Percentiles rank a stretch among this genome's conserved stretches.
Evolutionary conservation across 768 basidiomycete genomes (phyloP).

Genomic region (Rhizopogon vulgaris): DNA sequence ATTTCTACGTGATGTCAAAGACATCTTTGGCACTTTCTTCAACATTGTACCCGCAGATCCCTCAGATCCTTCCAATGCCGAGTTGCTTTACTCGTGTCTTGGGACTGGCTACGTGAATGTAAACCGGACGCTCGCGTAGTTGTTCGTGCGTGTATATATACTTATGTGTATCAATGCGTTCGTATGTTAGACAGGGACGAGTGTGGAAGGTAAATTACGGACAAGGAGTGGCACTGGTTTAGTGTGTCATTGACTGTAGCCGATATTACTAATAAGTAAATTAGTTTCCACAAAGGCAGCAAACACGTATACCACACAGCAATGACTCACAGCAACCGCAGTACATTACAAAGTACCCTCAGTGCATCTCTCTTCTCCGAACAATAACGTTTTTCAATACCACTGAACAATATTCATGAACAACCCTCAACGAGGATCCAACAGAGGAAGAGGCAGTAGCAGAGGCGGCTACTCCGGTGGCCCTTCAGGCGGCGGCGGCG

Average conservation of each 20-base stretch:
- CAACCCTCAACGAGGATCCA: constrained; percentile 3
- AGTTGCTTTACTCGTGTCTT: constrained; percentile 83
- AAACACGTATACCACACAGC: no score
- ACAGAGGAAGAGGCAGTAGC: constrained; percentile 12
- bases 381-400: not conserved
- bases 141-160: constrained; percentile 1
- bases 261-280: no score
- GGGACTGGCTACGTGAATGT: constrained; percentile 90
- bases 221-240: no score
- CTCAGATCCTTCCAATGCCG: constrained; percentile 42
- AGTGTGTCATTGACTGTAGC: no score
- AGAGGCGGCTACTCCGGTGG: constrained; percentile 11
- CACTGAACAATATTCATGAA: not conserved
- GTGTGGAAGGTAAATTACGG: no score
- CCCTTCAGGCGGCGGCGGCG: constrained; percentile 12
- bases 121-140: constrained; percentile 66
- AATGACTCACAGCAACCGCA: no score
- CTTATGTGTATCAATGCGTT: not conserved
- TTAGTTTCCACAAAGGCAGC: no score
- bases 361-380: no score
- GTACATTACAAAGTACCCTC: no score
- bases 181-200: no score
- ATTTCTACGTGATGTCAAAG: constrained; percentile 76
- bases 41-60: constrained; percentile 69
- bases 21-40: constrained; percentile 89